phyloP scores from a whole-genome alignment of 768 basidiomycete species.

The Trametes punicea region DNA sequence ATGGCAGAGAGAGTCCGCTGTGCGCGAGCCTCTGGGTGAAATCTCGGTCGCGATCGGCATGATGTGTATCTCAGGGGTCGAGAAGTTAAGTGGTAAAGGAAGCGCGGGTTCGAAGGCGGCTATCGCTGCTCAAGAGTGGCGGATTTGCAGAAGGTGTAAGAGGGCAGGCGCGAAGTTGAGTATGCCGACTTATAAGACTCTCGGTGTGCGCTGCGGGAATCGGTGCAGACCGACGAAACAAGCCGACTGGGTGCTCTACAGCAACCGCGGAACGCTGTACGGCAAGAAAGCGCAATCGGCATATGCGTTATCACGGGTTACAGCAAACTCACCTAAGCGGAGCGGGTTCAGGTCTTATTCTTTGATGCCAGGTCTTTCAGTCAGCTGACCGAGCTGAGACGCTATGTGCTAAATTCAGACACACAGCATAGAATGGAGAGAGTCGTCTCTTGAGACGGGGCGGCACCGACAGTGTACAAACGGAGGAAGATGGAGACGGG shows the following conservation, averaged over 20 bases:
- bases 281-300: neutral
- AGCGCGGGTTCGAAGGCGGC: neutral
- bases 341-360: neutral
- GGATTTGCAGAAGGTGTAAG: neutral
- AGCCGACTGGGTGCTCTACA: neutral
- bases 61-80: constrained; percentile 1
- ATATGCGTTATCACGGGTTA: constrained; percentile 5
- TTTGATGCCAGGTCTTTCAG: neutral
- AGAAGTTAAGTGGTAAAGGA: neutral
- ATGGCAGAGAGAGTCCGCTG: neutral
- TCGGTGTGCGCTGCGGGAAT: neutral
- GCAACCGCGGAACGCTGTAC: neutral
- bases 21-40: constrained; percentile 6
- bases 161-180: neutral
- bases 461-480: neutral
- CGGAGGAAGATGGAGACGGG: neutral
- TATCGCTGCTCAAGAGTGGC: neutral
- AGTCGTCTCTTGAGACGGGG: neutral
- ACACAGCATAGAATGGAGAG: neutral
- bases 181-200: neutral
- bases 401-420: neutral
- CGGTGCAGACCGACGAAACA: constrained; percentile 1
- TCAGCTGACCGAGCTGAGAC: neutral
- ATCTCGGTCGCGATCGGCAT: constrained; percentile 19
- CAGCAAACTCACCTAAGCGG: constrained; percentile 4